Evolutionary conservation across 768 basidiomycete species (phyloP).

Genomic region (Boletus pseudopeckii): DNA sequence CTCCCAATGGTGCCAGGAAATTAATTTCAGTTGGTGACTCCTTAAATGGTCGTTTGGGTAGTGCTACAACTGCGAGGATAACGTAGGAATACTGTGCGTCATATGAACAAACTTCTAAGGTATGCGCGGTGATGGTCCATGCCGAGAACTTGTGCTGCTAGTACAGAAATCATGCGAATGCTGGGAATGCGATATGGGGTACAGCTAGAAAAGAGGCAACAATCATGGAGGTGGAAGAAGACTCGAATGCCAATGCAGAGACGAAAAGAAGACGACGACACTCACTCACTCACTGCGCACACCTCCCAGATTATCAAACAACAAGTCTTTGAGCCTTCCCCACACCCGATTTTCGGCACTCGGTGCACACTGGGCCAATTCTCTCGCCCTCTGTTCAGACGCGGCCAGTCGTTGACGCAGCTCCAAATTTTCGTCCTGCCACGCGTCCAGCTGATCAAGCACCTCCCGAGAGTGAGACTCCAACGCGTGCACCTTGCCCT

Average conservation of each 20-base stretch:
- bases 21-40: constrained; percentile 5
- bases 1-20: background rate
- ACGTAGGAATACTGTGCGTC: constrained; percentile 17
- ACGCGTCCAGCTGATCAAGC: constrained; percentile 15
- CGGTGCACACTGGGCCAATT: constrained; percentile 11
- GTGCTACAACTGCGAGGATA: constrained; percentile 22
- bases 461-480: constrained; percentile 24
- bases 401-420: constrained; percentile 24
- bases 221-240: constrained; percentile 1
- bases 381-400: constrained; percentile 22
- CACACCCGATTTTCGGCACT: constrained; percentile 23
- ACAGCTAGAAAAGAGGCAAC: constrained; percentile 11
- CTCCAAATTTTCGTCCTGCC: constrained; percentile 18
- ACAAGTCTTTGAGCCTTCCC: constrained; percentile 28
- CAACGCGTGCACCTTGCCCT: constrained; percentile 13
- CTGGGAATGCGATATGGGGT: constrained; percentile 19
- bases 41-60: constrained; percentile 3
- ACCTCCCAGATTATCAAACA: constrained; percentile 26
- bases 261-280: background rate
- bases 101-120: constrained; percentile 17
- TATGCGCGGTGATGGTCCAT: constrained; percentile 25
- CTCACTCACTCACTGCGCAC: constrained; percentile 19
- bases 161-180: constrained; percentile 27
- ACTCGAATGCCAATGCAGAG: constrained; percentile 4
- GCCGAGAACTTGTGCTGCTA: constrained; percentile 14